Evolutionary conservation across 768 basidiomycete species (phyloP).

Genomic region (Amanita fuliginea): DNA sequence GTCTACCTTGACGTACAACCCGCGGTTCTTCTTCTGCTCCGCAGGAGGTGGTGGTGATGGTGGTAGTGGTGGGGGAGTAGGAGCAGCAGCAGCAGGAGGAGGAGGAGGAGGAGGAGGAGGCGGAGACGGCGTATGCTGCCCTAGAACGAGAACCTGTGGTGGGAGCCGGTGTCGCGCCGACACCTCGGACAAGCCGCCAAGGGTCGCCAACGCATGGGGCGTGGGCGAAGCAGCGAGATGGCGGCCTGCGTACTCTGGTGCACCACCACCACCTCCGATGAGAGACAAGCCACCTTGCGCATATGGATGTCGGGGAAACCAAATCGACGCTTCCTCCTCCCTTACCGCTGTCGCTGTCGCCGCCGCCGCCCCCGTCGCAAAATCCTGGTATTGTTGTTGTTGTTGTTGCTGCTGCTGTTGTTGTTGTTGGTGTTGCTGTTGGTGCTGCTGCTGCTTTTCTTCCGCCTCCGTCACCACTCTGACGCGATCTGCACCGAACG

Average conservation of each 20-base stretch:
- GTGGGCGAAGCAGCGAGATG: conserved; percentile 17
- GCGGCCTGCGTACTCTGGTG: conserved; percentile 24
- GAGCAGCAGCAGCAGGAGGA: no score
- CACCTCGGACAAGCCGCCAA: conserved; percentile 15
- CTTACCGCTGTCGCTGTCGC: no score
- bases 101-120: neutral
- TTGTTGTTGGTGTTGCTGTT: no score
- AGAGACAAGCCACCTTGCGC: conserved; percentile 29
- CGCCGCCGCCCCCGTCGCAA: neutral
- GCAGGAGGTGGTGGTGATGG: no score
- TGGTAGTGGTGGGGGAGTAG: neutral
- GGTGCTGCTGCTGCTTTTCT: neutral
- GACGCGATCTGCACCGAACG: conserved; percentile 6
- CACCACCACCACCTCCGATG: conserved; percentile 10
- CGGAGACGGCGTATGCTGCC: neutral
- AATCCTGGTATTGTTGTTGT: no score
- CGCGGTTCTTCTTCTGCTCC: neutral
- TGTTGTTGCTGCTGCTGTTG: no score
- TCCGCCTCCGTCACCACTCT: conserved; percentile 11
- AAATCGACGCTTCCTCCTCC: conserved; percentile 12
- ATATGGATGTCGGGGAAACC: conserved; percentile 37
- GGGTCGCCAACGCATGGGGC: conserved; percentile 6
- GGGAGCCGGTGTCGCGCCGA: conserved; percentile 24
- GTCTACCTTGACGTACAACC: conserved; percentile 16
- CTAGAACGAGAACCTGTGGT: conserved; percentile 23